Evolutionary conservation across 2,329 filamentous ascomycete genomes (phyloP).

Genomic region (Cercospora sp.): DNA sequence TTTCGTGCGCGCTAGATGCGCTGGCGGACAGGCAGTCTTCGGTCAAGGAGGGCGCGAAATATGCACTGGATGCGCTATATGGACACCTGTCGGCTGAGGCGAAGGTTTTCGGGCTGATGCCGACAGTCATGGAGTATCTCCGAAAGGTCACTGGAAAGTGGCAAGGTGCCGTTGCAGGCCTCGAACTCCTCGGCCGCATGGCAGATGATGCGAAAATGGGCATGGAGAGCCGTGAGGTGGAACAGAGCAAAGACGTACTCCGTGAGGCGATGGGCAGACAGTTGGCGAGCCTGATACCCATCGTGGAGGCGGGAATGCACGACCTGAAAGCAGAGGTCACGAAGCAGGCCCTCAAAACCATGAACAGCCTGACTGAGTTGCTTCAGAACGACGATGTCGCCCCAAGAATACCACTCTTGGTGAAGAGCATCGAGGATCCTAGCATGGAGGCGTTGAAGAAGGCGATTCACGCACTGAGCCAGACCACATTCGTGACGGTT

Average conservation of each 20-base stretch:
- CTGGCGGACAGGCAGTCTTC: conserved; percentile 87
- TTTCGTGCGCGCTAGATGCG: conserved; percentile 75
- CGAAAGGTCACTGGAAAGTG: conserved; percentile 87
- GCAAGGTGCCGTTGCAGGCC: conserved; percentile 90
- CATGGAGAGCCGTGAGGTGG: conserved; percentile 79
- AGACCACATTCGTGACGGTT: conserved; percentile 97
- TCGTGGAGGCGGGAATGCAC: conserved; percentile 93
- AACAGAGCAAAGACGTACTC: conserved; percentile 82
- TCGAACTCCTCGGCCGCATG: conserved; percentile 84
- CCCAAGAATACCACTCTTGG: conserved; percentile 84
- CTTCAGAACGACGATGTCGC: conserved; percentile 96
- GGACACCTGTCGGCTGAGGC: conserved; percentile 76
- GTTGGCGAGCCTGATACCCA: conserved; percentile 81
- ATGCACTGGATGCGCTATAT: conserved; percentile 89
- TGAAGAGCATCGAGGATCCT: conserved; percentile 94
- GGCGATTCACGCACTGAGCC: conserved; percentile 92
- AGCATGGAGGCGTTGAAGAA: conserved; percentile 86
- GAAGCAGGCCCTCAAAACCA: conserved; percentile 89
- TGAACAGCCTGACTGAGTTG: conserved; percentile 85
- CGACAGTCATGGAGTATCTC: conserved; percentile 73
- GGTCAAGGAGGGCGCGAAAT: conserved; percentile 88
- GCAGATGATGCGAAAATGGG: conserved; percentile 90
- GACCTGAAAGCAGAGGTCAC: conserved; percentile 84
- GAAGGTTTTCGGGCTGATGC: conserved; percentile 78
- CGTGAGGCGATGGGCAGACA: conserved; percentile 87